Base-by-base conservation (phyloP, 129 eudicot species). In the Lactuca saligna region DNA sequence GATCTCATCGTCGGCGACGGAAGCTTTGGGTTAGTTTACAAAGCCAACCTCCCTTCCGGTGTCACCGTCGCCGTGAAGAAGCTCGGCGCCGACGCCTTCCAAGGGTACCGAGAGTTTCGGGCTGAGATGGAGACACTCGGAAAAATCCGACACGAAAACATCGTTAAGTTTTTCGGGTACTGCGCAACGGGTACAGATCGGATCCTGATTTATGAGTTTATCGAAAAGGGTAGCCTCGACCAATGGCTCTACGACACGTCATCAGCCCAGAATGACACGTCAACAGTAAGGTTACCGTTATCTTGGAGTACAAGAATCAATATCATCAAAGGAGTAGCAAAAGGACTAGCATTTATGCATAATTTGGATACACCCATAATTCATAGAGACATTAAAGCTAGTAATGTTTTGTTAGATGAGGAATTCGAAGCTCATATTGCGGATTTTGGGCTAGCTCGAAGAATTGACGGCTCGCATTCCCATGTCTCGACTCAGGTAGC, bases 71-170 rank as follows among this genome's bases (percentile, higher is more conserved):
- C 98, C 25, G 81, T 88, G 0, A 92, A 92, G 10, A 86, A 78
- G 64, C 83, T 92, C 57, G 59, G 76, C 12, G 72, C 82, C n/a
- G 96, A 92, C 32, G 95, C 95, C 11, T 92, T 89, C 31, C 98
- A 92, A 71, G 98, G 98, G 11, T 76, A 86, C 44, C 81, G 98
- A 0, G 98, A 92, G 69, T 92, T 92, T 35, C 83, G 83, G 53
- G 98, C 98, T 1, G 98, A 92, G 78, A 89, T 88, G 95, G 98
- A 92, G 49, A 88, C 98, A 0, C 86, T 92, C 0, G 91, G 95
- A 8, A 84, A 83, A 73, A 80, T 88, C 67, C 84, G 69, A 33
- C 98, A 92, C 71, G 73, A 68, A 3, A 89, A 92, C 48, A 84
- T 92, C 1, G 96, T 89, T 1, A 75, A 65, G 60, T 86, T 92